phyloP scores from a whole-genome alignment of 495 filamentous ascomycete species.

The Coniosporium apollinis region DNA sequence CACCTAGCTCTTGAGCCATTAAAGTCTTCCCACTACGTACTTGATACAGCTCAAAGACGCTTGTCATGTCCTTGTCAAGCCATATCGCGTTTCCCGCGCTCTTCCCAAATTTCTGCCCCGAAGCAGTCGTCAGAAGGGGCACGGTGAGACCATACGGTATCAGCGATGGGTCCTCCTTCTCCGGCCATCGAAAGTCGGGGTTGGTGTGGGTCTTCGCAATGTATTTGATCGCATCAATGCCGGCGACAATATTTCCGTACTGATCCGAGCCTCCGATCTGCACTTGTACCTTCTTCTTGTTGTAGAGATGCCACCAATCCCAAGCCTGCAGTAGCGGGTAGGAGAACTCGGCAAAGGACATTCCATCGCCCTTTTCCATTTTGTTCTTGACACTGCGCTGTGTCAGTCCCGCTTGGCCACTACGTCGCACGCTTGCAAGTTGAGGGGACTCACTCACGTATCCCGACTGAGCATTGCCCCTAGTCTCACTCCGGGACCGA shows the following conservation, averaged over 20 bases:
- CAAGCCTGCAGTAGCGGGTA: slow-evolving; percentile 93
- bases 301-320: slow-evolving; percentile 83
- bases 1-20: not conserved
- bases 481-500: slow-evolving; percentile 57
- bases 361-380: slow-evolving; percentile 64
- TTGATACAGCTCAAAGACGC: slow-evolving; percentile 70
- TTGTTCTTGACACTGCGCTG: slow-evolving; percentile 59
- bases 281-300: slow-evolving; percentile 43
- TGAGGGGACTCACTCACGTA: slow-evolving; percentile 49
- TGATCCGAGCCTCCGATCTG: slow-evolving; percentile 94
- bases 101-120: slow-evolving; percentile 88
- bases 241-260: slow-evolving; percentile 88
- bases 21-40: slow-evolving; percentile 26
- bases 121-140: slow-evolving; percentile 69
- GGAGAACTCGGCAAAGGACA: slow-evolving; percentile 84
- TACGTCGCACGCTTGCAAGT: no score
- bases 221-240: slow-evolving; percentile 66
- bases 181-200: slow-evolving; percentile 11
- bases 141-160: slow-evolving; percentile 72
- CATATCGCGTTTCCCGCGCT: slow-evolving; percentile 88
- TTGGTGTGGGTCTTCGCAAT: slow-evolving; percentile 36
- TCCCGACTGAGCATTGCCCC: slow-evolving; percentile 80
- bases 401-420: no score
- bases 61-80: slow-evolving; percentile 70
- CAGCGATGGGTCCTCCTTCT: slow-evolving; percentile 11